Percentiles rank a stretch among this genome's conserved stretches.
These are phyloP conservation scores for Durusdinium trenchii DNA, from an alignment of 73 alveolate species.

Conservation along the genomic window DNA sequence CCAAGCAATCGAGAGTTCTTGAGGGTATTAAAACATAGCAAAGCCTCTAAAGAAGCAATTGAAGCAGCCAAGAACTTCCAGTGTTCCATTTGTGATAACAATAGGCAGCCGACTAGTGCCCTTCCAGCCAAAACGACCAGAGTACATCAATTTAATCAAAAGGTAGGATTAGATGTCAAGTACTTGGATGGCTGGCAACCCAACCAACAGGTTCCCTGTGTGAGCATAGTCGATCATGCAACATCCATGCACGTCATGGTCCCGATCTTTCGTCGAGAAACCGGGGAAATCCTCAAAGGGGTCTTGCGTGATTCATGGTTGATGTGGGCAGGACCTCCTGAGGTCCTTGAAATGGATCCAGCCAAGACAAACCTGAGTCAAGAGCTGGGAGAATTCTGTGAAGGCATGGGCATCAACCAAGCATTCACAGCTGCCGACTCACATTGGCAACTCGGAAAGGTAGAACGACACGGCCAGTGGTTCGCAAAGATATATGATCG, in stretches of 20 bases:
- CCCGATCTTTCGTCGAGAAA: neutral
- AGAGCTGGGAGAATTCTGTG: neutral
- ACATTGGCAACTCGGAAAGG: too few relatives aligned
- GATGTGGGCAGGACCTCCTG: conserved; percentile 13
- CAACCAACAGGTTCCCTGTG: neutral
- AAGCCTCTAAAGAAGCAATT: neutral
- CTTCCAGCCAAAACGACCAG: neutral
- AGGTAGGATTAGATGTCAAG: neutral
- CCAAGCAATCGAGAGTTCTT: neutral
- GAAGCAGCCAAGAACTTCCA: neutral
- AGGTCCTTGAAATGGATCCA: neutral
- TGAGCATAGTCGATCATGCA: neutral
- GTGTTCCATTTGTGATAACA: neutral
- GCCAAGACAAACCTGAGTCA: neutral
- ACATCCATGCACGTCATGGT: neutral
- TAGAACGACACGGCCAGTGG: too few relatives aligned
- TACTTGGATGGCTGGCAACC: neutral
- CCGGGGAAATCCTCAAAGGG: neutral
- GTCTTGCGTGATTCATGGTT: conserved; percentile 1
- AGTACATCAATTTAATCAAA: neutral
- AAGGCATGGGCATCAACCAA: neutral
- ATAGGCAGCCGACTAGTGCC: neutral
- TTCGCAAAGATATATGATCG: neutral
- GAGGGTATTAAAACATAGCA: neutral
- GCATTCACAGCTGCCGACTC: neutral